Evolutionary conservation across 179 eudicot genomes (phyloP).

Genomic region (Beta corolliflora): DNA sequence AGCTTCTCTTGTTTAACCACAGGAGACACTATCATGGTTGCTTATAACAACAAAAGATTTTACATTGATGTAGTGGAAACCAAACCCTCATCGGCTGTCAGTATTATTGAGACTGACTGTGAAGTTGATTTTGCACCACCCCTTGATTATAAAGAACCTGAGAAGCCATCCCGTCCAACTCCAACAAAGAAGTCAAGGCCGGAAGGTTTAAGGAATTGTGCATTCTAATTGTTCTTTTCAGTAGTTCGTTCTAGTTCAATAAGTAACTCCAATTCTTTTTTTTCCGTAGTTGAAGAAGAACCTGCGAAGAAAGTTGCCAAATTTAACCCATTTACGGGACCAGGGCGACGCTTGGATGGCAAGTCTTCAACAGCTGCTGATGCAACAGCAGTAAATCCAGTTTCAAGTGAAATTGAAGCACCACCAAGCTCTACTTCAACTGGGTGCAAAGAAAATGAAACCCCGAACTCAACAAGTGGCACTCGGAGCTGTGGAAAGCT

Average conservation of each 20-base stretch:
- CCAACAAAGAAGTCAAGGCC: conserved; percentile 33
- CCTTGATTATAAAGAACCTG: conserved; percentile 42
- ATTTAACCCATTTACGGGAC: conserved; percentile 40
- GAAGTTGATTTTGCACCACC: conserved; percentile 47
- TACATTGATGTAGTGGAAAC: conserved; percentile 39
- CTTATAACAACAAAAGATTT: conserved; percentile 38
- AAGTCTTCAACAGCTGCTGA: conserved; percentile 28
- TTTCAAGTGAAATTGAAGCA: conserved; percentile 20
- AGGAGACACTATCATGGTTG: conserved; percentile 45
- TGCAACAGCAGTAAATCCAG: conserved; percentile 18
- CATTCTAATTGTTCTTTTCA: background rate
- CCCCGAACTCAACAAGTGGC: conserved; percentile 24
- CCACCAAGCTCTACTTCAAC: conserved; percentile 26
- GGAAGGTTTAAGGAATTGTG: conserved; percentile 18
- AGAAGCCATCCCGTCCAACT: conserved; percentile 27
- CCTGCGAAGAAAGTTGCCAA: conserved; percentile 32
- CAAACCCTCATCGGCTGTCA: conserved; percentile 42
- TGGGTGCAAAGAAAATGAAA: conserved; percentile 25
- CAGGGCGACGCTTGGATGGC: conserved; percentile 42
- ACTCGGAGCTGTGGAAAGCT: conserved; percentile 32
- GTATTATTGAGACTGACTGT: conserved; percentile 44
- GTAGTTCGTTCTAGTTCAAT: conserved; percentile 1
- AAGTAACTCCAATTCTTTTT: background rate
- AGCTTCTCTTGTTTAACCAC: conserved; percentile 41
- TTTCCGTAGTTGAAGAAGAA: conserved; percentile 33